Conservation (phyloP, 1,284 basidiomycete species). For the Trichosporon sp. region DNA sequence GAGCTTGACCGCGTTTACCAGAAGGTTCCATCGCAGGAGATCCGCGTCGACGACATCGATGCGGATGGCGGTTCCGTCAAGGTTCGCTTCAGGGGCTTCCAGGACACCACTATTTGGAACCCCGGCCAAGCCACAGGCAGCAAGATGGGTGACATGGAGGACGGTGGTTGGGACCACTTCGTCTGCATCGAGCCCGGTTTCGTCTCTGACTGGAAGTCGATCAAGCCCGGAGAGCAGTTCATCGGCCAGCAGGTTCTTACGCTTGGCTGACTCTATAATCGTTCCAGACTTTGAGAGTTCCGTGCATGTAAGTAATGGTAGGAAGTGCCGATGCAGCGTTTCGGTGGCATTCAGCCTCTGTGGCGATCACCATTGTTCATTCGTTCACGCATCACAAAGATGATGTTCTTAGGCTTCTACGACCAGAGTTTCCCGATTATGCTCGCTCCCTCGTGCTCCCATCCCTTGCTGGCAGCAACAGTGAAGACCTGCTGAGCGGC, state of each 20-base stretch:
- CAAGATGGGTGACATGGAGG: conserved; percentile 82
- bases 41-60: conserved; percentile 44
- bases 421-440: conserved; percentile 12
- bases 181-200: conserved; percentile 85
- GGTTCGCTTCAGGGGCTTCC: conserved; percentile 65
- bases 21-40: conserved; percentile 47
- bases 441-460: conserved; percentile 21
- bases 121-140: conserved; percentile 69
- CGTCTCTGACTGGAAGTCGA: conserved; percentile 60
- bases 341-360: background rate
- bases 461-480: conserved; percentile 25
- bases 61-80: conserved; percentile 55
- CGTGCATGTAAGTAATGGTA: background rate
- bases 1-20: conserved; percentile 52
- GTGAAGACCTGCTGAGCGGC: conserved; percentile 45
- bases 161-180: conserved; percentile 77
- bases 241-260: conserved; percentile 69
- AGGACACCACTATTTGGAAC: conserved; percentile 69
- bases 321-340: background rate
- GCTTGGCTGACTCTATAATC: conserved; percentile 38
- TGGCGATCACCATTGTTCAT: too few relatives aligned
- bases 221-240: conserved; percentile 70
- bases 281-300: background rate
- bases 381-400: background rate
- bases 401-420: background rate